A percentile compares a stretch with the other conserved stretches of the same genome.
Conservation (phyloP, 1,139 yeast species). For the Saccharomyces hybrid region DNA sequence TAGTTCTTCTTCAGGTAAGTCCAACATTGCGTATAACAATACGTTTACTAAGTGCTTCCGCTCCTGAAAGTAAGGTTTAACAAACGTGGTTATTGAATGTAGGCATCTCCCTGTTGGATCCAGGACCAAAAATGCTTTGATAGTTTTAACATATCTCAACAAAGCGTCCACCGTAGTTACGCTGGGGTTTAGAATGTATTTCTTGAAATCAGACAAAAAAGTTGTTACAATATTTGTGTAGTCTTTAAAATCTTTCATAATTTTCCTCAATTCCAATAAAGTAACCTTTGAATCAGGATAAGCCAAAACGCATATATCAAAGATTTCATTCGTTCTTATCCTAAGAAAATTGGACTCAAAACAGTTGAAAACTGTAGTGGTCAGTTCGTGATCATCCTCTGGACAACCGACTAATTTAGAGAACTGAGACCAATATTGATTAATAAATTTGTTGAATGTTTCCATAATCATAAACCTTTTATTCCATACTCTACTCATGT, state of each 20-base stretch:
- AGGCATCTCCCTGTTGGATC: constrained; percentile 71
- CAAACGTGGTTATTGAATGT: constrained; percentile 18
- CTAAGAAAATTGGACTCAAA: constrained; percentile 27
- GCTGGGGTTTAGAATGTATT: constrained; percentile 66
- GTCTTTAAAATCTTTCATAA: constrained; percentile 26
- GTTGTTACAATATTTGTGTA: constrained; percentile 33
- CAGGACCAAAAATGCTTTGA: constrained; percentile 62
- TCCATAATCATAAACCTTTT: constrained; percentile 34
- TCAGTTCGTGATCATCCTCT: constrained; percentile 30
- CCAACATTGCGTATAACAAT: constrained; percentile 65
- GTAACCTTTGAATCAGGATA: constrained; percentile 57
- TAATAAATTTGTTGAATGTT: constrained; percentile 21
- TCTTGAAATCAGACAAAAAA: constrained; percentile 46
- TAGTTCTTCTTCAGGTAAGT: constrained; percentile 32
- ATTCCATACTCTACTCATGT: constrained; percentile 39
- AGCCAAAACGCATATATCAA: constrained; percentile 44
- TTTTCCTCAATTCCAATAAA: constrained; percentile 53
- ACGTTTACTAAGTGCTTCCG: constrained; percentile 66
- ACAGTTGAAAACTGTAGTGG: constrained; percentile 24
- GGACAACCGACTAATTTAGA: constrained; percentile 18
- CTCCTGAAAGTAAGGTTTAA: constrained; percentile 43
- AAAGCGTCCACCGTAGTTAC: constrained; percentile 72
- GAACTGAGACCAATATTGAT: constrained; percentile 21
- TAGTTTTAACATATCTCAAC: constrained; percentile 59
- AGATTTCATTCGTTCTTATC: constrained; percentile 56